A percentile compares a stretch with the other conserved stretches of the same genome.
These are phyloP conservation scores for Tetradesmus lagerheimii DNA, from an alignment of 139 green algal genomes.

Conservation along the genomic window DNA sequence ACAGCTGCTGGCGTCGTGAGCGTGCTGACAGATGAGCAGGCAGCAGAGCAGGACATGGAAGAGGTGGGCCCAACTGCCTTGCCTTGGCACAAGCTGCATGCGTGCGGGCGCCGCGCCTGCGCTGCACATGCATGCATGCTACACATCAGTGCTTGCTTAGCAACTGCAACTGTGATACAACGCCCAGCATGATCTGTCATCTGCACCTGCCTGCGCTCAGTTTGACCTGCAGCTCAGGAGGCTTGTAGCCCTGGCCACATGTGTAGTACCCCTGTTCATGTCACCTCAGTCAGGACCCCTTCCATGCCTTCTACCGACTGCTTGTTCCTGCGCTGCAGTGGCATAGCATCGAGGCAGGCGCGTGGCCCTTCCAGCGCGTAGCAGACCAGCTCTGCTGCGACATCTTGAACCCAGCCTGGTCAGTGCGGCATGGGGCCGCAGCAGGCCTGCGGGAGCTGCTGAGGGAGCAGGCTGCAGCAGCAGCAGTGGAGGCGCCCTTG, in stretches of 20 bases:
- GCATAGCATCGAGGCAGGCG: conserved; percentile 62
- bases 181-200: too few species aligned
- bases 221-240: too few species aligned
- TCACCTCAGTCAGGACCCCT: neutral
- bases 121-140: neutral
- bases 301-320: too few species aligned
- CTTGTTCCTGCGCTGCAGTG: conserved; percentile 57
- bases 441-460: conserved; percentile 89
- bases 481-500: conserved; percentile 61
- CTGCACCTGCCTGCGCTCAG: too few species aligned
- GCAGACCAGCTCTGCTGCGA: conserved; percentile 82
- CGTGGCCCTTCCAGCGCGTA: conserved; percentile 89
- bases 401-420: conserved; percentile 82
- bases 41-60: conserved; percentile 14
- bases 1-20: neutral
- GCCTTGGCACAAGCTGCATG: neutral
- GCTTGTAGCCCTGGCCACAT: too few species aligned
- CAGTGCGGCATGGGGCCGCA: conserved; percentile 90
- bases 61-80: neutral
- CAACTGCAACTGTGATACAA: too few species aligned
- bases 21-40: conserved; percentile 10
- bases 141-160: too few species aligned
- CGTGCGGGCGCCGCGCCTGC: too few species aligned
- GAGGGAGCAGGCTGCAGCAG: conserved; percentile 64
- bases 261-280: neutral